phyloP scores from a whole-genome alignment of 495 filamentous ascomycete genomes.

The Lepidopterella palustris region DNA sequence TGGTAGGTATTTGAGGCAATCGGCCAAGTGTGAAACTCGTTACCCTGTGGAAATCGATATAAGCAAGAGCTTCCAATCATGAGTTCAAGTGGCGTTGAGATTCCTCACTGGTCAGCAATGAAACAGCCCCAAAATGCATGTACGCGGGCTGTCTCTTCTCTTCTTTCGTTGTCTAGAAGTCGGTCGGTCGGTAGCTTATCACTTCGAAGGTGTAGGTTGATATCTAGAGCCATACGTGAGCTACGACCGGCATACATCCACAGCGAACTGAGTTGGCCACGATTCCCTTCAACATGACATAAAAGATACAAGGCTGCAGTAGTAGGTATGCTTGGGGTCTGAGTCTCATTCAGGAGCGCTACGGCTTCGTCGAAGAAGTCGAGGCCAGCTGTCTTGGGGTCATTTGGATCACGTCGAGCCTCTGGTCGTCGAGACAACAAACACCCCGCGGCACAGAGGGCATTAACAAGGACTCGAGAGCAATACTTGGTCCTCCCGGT shows the following conservation, averaged over 20 bases:
- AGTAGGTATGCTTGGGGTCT: constrained; percentile 6
- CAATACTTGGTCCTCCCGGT: constrained; percentile 39
- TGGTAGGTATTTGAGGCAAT: constrained; percentile 13
- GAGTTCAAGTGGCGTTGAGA: neutral
- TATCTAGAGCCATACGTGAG: constrained; percentile 17
- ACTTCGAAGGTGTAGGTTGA: constrained; percentile 12
- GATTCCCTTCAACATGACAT: constrained; percentile 15
- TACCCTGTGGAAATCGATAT: constrained; percentile 3
- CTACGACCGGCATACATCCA: constrained; percentile 16
- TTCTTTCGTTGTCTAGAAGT: neutral
- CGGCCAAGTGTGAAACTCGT: constrained; percentile 20
- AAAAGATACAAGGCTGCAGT: constrained; percentile 16
- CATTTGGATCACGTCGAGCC: neutral
- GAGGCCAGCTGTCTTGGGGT: constrained; percentile 6
- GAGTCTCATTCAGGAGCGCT: neutral
- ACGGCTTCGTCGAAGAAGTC: constrained; percentile 16
- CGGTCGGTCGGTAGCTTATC: neutral
- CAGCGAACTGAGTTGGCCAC: constrained; percentile 11
- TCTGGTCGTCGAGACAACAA: constrained; percentile 7
- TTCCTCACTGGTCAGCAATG: constrained; percentile 21
- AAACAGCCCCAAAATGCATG: constrained; percentile 25
- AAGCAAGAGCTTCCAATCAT: neutral
- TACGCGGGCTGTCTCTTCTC: constrained; percentile 6
- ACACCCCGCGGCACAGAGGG: constrained; percentile 42
- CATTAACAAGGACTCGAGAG: constrained; percentile 50